These are phyloP conservation scores for Hanseniaspora meyeri DNA, from an alignment of 805 yeast species.

Conservation along the genomic window DNA sequence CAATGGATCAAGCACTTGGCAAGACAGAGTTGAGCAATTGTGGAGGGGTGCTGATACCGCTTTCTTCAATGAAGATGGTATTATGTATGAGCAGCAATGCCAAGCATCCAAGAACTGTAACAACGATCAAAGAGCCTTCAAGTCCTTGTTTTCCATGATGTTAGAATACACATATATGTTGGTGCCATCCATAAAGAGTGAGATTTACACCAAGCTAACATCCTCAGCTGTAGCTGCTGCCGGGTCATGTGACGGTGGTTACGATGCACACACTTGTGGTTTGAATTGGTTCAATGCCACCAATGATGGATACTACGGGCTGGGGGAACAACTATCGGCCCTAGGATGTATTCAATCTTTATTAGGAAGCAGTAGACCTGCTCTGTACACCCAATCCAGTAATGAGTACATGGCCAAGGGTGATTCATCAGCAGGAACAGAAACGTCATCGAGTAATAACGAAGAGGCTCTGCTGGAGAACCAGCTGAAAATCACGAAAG, in stretches of 20 bases:
- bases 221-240: slow-evolving; percentile 59
- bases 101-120: slow-evolving; percentile 43
- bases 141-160: slow-evolving; percentile 52
- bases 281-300: slow-evolving; percentile 45
- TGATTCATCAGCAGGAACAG: slow-evolving; percentile 40
- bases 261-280: slow-evolving; percentile 68
- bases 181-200: slow-evolving; percentile 37
- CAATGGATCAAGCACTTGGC: slow-evolving; percentile 40
- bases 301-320: slow-evolving; percentile 56
- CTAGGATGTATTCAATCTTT: slow-evolving; percentile 48
- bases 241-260: slow-evolving; percentile 57
- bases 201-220: slow-evolving; percentile 32
- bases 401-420: slow-evolving; percentile 47
- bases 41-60: slow-evolving; percentile 36
- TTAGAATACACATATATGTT: slow-evolving; percentile 45
- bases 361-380: slow-evolving; percentile 33
- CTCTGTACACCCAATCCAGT: slow-evolving; percentile 38
- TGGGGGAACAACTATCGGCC: slow-evolving; percentile 71
- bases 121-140: slow-evolving; percentile 66
- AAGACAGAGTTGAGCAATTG: slow-evolving; percentile 34
- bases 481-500: slow-evolving; percentile 37
- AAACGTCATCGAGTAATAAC: slow-evolving; percentile 24
- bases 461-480: slow-evolving; percentile 21
- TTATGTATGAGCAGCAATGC: slow-evolving; percentile 55
- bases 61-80: slow-evolving; percentile 36